Percentiles rank a stretch among this genome's conserved stretches.
Conservation (phyloP, 306 rosid species). For the Pyrus communis region DNA sequence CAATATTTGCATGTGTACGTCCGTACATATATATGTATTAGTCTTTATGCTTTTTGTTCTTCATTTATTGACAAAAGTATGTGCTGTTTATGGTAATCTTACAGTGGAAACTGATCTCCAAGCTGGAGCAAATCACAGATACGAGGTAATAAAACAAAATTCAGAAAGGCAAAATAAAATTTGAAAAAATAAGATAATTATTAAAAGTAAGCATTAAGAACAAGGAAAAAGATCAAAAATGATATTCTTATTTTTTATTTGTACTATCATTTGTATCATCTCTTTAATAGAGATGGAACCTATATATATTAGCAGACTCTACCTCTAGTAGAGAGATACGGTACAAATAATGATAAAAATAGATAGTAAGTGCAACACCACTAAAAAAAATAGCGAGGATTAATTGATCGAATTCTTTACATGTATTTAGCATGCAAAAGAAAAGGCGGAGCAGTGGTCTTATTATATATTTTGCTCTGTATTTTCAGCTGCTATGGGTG, state of each 20-base stretch:
- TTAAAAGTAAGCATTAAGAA: neutral
- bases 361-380: no score
- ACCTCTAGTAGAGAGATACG: no score
- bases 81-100: neutral
- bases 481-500: constrained; percentile 77
- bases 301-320: no score
- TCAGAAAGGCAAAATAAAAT: neutral
- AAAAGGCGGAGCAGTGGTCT: neutral
- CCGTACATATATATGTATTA: neutral
- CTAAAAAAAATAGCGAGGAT: neutral
- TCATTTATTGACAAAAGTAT: neutral
- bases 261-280: no score
- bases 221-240: neutral
- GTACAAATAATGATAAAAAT: no score
- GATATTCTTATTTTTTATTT: neutral
- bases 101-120: constrained; percentile 95
- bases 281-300: no score
- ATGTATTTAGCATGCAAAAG: neutral
- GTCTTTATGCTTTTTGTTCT: neutral
- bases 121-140: constrained; percentile 76
- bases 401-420: neutral
- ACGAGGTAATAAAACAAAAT: constrained; percentile 43
- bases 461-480: neutral
- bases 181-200: neutral
- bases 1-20: neutral